phyloP scores from a whole-genome alignment of 768 basidiomycete genomes.

The Lactarius hatsudake region DNA sequence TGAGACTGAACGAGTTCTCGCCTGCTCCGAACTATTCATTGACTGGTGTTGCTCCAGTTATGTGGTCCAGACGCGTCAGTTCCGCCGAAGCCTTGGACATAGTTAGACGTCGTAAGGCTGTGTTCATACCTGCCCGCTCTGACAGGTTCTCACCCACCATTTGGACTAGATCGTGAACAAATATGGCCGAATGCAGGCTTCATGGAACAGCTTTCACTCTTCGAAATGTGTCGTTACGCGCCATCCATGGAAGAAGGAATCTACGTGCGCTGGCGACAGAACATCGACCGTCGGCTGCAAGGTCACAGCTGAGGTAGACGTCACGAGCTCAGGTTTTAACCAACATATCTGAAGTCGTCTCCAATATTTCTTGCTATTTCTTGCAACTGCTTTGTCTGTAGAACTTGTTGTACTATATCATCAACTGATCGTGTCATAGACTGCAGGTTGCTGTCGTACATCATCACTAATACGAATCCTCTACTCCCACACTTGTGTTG shows the following conservation, averaged over 20 bases:
- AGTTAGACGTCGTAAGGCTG: constrained; percentile 24
- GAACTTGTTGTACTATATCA: not conserved
- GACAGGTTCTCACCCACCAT: not conserved
- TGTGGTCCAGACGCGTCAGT: constrained; percentile 26
- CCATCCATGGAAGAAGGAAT: constrained; percentile 26
- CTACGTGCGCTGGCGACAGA: constrained; percentile 27
- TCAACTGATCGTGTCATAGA: not conserved
- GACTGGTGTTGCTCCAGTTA: constrained; percentile 15
- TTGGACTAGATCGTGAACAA: constrained; percentile 24
- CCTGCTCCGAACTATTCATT: not conserved
- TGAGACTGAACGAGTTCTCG: not conserved
- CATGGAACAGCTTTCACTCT: constrained; percentile 25
- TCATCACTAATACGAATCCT: not conserved
- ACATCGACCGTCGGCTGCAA: constrained; percentile 16
- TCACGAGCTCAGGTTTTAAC: not conserved
- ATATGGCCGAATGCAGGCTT: constrained; percentile 27
- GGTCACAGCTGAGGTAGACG: not conserved
- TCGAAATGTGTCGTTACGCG: constrained; percentile 27
- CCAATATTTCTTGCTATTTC: not conserved
- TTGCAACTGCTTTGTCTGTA: not conserved
- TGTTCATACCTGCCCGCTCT: not conserved
- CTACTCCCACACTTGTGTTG: not conserved
- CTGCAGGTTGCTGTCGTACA: not conserved
- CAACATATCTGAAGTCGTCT: not conserved
- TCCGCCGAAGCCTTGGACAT: constrained; percentile 23